Base-by-base conservation (phyloP, 2,329 filamentous ascomycete species). In the Penicillium aurantiogriseum region DNA sequence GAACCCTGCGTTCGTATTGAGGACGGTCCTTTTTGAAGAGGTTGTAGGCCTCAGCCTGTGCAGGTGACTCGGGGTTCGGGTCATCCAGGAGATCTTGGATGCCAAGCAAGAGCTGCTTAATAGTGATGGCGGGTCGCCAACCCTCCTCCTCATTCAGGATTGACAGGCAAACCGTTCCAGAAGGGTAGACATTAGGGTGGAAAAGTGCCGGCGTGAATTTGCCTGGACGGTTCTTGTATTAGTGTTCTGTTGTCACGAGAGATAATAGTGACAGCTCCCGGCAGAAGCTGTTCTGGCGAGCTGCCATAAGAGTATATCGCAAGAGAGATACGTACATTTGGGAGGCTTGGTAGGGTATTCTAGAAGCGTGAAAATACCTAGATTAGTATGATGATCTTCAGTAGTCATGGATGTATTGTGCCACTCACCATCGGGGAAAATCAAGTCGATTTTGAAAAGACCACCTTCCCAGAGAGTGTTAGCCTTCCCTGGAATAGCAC, bases 381-480 rank as follows among this genome's bases (percentile, higher is more conserved):
- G 35, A 53, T 63, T 48, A 61, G 59, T 48, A 57, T 43, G 44
- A 19, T 27, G 56, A 57, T 58, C 58, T 11, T 51, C 52, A 19
- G 31, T 35, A 23, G 33, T 27, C 35, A 31, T 50, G 47, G 57
- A 62, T 60, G 50, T 54, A 36, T 39, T 54, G 25, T 29, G 36
- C 10, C 36, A 77, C 86, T 75, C 77, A 94, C 92, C 92, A 70
- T 99, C 94, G 0, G 95, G 94, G 68, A 99, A 99, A 11, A 84
- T 86, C 68, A 99, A 89, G 57, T 89, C 91, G 58, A 99, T 80
- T 80, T 97, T 99, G 81, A 97, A 97, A 11, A 97, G 79, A 2
- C 94, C 94, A n/a, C 92, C 92, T 71, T 96, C 92, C 94, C 94
- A 99, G 23, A 97, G 87, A 0, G 95, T 99, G 80, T 95, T 94